These are phyloP conservation scores for Scutellaria minor DNA, from an alignment of 257 asterid genomes.

Conservation along the genomic window DNA sequence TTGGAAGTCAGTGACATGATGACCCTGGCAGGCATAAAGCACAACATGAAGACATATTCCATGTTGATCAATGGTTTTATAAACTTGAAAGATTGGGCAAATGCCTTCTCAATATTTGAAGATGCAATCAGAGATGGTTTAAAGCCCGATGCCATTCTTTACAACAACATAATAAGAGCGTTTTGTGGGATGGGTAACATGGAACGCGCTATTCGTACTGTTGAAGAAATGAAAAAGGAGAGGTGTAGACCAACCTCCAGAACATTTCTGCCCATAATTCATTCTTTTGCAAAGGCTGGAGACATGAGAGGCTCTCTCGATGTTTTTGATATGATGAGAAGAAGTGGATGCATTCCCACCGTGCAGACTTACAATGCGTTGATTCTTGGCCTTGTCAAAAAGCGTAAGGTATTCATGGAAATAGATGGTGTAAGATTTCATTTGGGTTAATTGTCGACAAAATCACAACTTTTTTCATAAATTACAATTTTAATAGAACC, in stretches of 20 bases:
- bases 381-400: constrained; percentile 90
- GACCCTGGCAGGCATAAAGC: constrained; percentile 75
- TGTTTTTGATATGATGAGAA: constrained; percentile 84
- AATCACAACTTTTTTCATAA: too few species aligned
- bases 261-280: constrained; percentile 94
- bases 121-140: constrained; percentile 80
- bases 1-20: constrained; percentile 80
- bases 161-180: constrained; percentile 81
- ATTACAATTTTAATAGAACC: too few species aligned
- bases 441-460: too few species aligned
- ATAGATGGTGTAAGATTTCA: constrained; percentile 10
- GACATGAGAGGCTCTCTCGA: constrained; percentile 69
- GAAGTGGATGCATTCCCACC: constrained; percentile 87
- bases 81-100: constrained; percentile 90
- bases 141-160: constrained; percentile 89
- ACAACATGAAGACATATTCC: constrained; percentile 94
- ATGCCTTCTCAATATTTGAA: constrained; percentile 92
- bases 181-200: constrained; percentile 95
- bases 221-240: constrained; percentile 86
- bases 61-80: constrained; percentile 95
- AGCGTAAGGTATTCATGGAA: constrained; percentile 67
- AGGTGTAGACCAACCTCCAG: constrained; percentile 80
- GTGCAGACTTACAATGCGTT: constrained; percentile 87
- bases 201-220: constrained; percentile 86
- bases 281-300: constrained; percentile 81